These are phyloP conservation scores for Tulasnella sp. DNA, from an alignment of 768 basidiomycete genomes.

Conservation along the genomic window DNA sequence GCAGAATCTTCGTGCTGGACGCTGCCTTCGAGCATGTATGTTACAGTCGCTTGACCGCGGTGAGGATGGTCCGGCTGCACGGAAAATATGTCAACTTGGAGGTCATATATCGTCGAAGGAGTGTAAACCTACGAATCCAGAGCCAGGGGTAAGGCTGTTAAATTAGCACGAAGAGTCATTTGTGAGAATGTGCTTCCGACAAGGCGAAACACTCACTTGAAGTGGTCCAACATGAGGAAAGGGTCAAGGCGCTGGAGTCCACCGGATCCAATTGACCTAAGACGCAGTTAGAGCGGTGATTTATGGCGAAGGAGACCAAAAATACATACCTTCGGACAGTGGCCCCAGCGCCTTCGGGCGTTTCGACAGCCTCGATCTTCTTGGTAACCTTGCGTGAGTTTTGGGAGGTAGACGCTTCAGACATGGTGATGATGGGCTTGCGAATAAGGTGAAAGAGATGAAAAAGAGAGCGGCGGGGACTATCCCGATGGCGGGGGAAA, in stretches of 20 bases:
- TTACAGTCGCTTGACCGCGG: slow-evolving; percentile 77
- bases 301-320: background rate
- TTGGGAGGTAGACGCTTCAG: background rate
- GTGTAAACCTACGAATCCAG: slow-evolving; percentile 42
- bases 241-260: slow-evolving; percentile 74
- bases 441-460: background rate
- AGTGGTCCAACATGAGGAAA: slow-evolving; percentile 61
- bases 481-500: background rate
- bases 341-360: slow-evolving; percentile 71
- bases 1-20: slow-evolving; percentile 81
- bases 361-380: slow-evolving; percentile 69
- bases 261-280: slow-evolving; percentile 68
- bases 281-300: background rate
- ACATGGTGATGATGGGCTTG: background rate
- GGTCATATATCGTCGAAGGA: background rate
- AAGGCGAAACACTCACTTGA: slow-evolving; percentile 16
- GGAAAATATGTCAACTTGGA: background rate
- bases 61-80: slow-evolving; percentile 76
- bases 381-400: slow-evolving; percentile 56
- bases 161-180: background rate
- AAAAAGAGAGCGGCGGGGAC: background rate
- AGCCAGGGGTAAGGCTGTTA: slow-evolving; percentile 3
- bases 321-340: slow-evolving; percentile 53
- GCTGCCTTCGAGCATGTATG: slow-evolving; percentile 81
- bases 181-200: background rate